These are phyloP conservation scores for Leptographium procerum DNA, from an alignment of 2,329 filamentous ascomycete genomes.

Conservation along the genomic window DNA sequence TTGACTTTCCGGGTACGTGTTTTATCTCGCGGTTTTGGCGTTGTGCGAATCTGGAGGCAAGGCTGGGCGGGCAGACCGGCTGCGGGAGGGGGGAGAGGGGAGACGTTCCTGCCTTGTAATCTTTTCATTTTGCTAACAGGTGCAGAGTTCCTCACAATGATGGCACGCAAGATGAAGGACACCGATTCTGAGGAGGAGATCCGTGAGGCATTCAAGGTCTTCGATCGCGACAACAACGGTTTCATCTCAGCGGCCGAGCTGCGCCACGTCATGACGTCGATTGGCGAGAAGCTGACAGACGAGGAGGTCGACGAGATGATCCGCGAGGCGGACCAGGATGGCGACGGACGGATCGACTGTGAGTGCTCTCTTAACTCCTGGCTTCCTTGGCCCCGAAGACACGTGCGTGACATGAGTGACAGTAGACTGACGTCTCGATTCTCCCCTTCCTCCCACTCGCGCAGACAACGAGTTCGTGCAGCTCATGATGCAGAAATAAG, in stretches of 20 bases:
- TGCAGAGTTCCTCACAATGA: slow-evolving; percentile 82
- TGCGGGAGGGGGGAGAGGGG: neutral
- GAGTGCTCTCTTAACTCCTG: no score
- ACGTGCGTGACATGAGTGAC: no score
- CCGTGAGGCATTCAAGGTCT: slow-evolving; percentile 79
- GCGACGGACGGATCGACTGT: slow-evolving; percentile 84
- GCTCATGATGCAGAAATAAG: slow-evolving; percentile 92
- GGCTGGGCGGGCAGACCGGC: no score
- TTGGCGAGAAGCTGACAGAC: slow-evolving; percentile 82
- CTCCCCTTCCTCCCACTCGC: no score
- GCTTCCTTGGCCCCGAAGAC: no score
- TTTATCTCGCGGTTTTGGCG: no score
- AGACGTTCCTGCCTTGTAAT: neutral
- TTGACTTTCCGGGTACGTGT: slow-evolving; percentile 72
- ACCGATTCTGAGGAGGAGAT: slow-evolving; percentile 88
- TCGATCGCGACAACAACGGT: slow-evolving; percentile 84
- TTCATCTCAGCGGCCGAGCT: slow-evolving; percentile 84
- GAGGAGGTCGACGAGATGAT: slow-evolving; percentile 93
- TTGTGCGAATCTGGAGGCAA: no score
- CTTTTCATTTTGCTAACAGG: neutral
- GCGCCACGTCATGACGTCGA: slow-evolving; percentile 85
- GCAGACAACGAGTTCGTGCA: slow-evolving; percentile 86
- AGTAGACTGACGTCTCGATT: no score
- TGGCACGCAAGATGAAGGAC: slow-evolving; percentile 91
- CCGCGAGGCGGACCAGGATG: slow-evolving; percentile 79